A percentile compares a stretch with the other conserved stretches of the same genome.
Evolutionary conservation across 2,329 filamentous ascomycete genomes (phyloP).

Genomic region (Sclerotinia borealis): DNA sequence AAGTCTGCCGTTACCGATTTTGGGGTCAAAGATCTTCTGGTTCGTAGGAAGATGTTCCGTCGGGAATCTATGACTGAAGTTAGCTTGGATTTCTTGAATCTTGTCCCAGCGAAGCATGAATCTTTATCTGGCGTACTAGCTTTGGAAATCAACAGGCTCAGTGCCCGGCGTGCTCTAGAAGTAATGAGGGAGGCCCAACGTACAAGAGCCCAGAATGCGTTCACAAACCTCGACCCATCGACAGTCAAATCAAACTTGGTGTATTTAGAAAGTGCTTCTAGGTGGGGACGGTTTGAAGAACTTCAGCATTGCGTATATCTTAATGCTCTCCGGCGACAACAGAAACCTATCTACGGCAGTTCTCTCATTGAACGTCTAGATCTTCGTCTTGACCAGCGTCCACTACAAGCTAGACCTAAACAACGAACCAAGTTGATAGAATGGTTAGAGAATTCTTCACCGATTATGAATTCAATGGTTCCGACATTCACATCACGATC

Average conservation of each 20-base stretch:
- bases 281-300: slow-evolving; percentile 68
- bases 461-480: slow-evolving; percentile 59
- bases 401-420: slow-evolving; percentile 53
- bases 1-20: slow-evolving; percentile 71
- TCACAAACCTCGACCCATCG: slow-evolving; percentile 54
- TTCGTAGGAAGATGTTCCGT: slow-evolving; percentile 61
- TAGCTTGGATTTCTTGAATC: slow-evolving; percentile 70
- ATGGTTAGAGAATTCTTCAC: slow-evolving; percentile 70
- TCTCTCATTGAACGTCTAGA: slow-evolving; percentile 71
- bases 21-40: slow-evolving; percentile 62
- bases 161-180: slow-evolving; percentile 62
- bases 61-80: slow-evolving; percentile 57
- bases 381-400: slow-evolving; percentile 53
- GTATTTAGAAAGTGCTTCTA: slow-evolving; percentile 64
- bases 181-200: slow-evolving; percentile 68
- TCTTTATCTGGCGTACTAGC: slow-evolving; percentile 49
- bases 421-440: slow-evolving; percentile 58
- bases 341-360: slow-evolving; percentile 74
- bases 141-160: slow-evolving; percentile 57
- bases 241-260: slow-evolving; percentile 63
- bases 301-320: slow-evolving; percentile 75
- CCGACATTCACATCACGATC: slow-evolving; percentile 69
- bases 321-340: slow-evolving; percentile 74
- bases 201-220: slow-evolving; percentile 49
- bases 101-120: slow-evolving; percentile 69